Base-by-base conservation (phyloP, 169 alveolate species). In the Amoebophrya sp. region DNA sequence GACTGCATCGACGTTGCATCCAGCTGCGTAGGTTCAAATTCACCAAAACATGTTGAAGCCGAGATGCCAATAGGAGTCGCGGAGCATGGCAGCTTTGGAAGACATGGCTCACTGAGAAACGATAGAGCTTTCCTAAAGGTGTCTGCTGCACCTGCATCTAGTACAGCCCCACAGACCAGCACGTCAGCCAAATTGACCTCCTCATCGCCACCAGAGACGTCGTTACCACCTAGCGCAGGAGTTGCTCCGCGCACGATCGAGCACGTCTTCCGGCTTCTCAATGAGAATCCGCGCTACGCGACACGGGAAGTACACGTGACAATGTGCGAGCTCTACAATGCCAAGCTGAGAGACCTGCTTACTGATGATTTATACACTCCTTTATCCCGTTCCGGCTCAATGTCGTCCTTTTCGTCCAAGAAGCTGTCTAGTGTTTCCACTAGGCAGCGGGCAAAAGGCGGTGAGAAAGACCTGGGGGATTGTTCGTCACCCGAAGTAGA, bases 281-380 rank as follows among this genome's bases (percentile, higher is more conserved):
- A 65, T 29, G 2, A 6, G 2, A 65, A 65, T 18, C 83, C 2
- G 36, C 83, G 83, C 2, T 65, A 65, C 83, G 83, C 83, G 83
- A 65, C 83, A 10, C 83, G 83, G 33, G 33, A 65, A 36, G 83
- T 65, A 26, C n/a, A 26, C 83, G 83, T 65, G 33, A 65, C 83
- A 29, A 65, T 65, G 83, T 65, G 83, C 83, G 83, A 65, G 26
- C 83, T 65, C 36, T 36, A 65, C 83, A 65, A 65, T 36, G n/a
- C 83, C 3, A 6, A 26, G 83, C 83, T 65, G 2, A 29, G 83
- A 6, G 83, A 65, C 26, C n/a, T 65, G 83, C 83, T 65, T 26
- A 36, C 26, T 29, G 83, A 65, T n/a, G n/a, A n/a, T n/a, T n/a
- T n/a, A n/a, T n/a, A n/a, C n/a, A n/a, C n/a, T n/a, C n/a, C n/a